phyloP scores from a whole-genome alignment of 2,329 filamentous ascomycete species.

The Periconia sp. region DNA sequence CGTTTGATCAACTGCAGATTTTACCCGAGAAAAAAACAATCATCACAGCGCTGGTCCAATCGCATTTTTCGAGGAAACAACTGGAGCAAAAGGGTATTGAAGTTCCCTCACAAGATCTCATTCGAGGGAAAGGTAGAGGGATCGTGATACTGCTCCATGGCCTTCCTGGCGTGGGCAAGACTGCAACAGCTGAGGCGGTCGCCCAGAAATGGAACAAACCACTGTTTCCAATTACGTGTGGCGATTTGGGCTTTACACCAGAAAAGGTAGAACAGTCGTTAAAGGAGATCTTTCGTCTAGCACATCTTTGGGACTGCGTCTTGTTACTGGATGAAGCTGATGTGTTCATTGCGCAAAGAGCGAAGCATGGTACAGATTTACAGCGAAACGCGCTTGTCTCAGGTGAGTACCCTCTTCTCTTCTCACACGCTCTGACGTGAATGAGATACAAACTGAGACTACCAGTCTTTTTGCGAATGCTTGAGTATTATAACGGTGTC shows the following conservation, averaged over 20 bases:
- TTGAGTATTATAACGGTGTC: constrained; percentile 47
- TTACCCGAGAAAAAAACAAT: constrained; percentile 46
- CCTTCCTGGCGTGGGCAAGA: constrained; percentile 11
- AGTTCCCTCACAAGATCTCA: background rate
- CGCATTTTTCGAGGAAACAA: background rate
- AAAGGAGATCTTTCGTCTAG: background rate
- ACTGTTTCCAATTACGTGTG: constrained; percentile 23
- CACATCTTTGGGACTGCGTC: constrained; percentile 50
- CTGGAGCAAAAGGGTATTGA: background rate
- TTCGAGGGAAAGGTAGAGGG: constrained; percentile 8
- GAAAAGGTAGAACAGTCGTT: constrained; percentile 3
- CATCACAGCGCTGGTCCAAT: constrained; percentile 2
- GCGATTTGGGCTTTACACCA: constrained; percentile 4
- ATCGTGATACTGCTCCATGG: constrained; percentile 13
- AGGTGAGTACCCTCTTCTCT: background rate
- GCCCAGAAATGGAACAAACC: constrained; percentile 2
- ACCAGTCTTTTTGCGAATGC: constrained; percentile 33
- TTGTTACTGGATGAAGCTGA: constrained; percentile 43
- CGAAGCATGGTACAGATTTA: constrained; percentile 13
- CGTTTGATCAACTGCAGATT: constrained; percentile 1
- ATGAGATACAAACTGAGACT: background rate
- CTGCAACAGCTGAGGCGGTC: constrained; percentile 7
- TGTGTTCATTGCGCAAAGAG: constrained; percentile 56
- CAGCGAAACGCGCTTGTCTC: background rate
- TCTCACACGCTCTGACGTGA: background rate